A percentile compares a stretch with the other conserved stretches of the same genome.
Conservation (phyloP, 2,329 filamentous ascomycete species). For the Fonsecaea pedrosoi region DNA sequence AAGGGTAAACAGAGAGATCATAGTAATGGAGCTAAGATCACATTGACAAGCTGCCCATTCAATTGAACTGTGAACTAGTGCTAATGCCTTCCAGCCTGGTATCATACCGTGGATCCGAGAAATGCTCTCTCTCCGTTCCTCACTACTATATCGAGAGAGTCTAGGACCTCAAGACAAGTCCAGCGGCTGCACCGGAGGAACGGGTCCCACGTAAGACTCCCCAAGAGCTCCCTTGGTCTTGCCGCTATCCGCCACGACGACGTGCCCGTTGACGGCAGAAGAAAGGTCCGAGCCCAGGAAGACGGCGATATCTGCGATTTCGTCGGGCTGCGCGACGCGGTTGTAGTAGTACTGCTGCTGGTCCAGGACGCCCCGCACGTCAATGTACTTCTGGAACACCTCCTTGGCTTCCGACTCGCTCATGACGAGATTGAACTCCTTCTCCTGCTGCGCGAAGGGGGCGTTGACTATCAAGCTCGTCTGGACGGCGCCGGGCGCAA, state of each 20-base stretch:
- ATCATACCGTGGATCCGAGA: no score
- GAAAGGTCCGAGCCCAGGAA: conserved; percentile 44
- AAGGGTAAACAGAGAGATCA: no score
- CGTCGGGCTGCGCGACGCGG: conserved; percentile 9
- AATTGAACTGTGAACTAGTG: no score
- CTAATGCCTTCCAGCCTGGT: no score
- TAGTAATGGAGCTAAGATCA: no score
- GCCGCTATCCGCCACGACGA: neutral
- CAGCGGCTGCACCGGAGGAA: neutral
- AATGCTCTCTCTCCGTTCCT: no score
- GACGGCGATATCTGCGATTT: conserved; percentile 25
- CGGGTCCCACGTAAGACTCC: neutral
- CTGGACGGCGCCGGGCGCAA: neutral
- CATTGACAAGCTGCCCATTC: no score
- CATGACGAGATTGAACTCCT: neutral
- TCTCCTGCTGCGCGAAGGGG: neutral
- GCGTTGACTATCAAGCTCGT: conserved; percentile 5
- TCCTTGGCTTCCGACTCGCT: neutral
- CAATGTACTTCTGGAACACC: neutral
- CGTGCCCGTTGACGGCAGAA: neutral
- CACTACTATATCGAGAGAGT: no score
- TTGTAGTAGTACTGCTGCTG: conserved; percentile 9
- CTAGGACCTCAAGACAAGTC: neutral
- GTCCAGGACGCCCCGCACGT: neutral
- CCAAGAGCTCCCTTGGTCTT: neutral